phyloP scores from a whole-genome alignment of 2,329 filamentous ascomycete species.

The Monosporascus sp. region DNA sequence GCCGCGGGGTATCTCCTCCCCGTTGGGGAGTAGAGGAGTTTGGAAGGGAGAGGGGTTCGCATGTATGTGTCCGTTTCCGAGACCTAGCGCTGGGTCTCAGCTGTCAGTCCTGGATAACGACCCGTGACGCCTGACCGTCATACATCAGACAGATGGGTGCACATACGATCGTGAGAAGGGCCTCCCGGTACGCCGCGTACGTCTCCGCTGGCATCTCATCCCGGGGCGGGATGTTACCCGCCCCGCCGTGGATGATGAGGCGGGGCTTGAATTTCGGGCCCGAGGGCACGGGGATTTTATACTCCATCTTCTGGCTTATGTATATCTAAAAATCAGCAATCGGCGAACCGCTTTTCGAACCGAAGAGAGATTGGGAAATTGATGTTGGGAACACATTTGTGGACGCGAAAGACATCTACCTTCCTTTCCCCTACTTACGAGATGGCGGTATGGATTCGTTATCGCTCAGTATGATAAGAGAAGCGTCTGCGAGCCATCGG shows the following conservation, averaged over 20 bases:
- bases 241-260: conserved; percentile 67
- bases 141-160: conserved; percentile 4
- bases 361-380: no score
- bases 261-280: conserved; percentile 40
- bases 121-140: background rate
- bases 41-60: conserved; percentile 23
- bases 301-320: conserved; percentile 32
- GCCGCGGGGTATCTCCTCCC: conserved; percentile 43
- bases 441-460: no score
- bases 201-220: conserved; percentile 51
- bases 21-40: conserved; percentile 1
- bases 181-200: conserved; percentile 52
- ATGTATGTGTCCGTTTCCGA: conserved; percentile 42
- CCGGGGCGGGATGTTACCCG: conserved; percentile 58
- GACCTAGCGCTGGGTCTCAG: conserved; percentile 27
- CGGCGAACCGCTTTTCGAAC: no score
- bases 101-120: background rate
- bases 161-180: conserved; percentile 57
- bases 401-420: no score
- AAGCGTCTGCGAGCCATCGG: background rate
- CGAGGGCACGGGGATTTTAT: conserved; percentile 22
- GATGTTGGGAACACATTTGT: no score
- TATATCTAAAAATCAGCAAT: no score
- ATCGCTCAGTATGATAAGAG: background rate
- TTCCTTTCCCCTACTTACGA: no score